Percentiles rank a stretch among this genome's conserved stretches.
These are phyloP conservation scores for Rhypophila decipiens DNA, from an alignment of 495 filamentous ascomycete species.

Conservation along the genomic window DNA sequence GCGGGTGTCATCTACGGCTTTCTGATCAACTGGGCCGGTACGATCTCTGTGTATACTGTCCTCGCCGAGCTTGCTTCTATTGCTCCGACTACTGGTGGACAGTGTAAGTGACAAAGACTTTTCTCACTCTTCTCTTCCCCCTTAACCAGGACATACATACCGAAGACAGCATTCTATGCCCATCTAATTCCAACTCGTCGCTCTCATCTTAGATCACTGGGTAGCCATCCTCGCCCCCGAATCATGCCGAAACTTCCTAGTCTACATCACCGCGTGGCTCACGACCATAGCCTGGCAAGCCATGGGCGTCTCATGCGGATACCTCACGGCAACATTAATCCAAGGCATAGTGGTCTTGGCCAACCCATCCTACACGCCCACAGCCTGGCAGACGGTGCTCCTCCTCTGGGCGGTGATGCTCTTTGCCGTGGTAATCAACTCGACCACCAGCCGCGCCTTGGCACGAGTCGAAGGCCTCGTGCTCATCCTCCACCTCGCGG, in stretches of 20 bases:
- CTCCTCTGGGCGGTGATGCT: conserved; percentile 31
- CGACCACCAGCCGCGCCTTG: conserved; percentile 25
- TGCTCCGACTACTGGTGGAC: conserved; percentile 24
- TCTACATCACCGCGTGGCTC: conserved; percentile 3
- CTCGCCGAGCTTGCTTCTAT: conserved; percentile 47
- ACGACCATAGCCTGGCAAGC: conserved; percentile 2
- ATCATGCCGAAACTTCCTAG: not conserved
- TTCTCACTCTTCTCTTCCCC: not conserved
- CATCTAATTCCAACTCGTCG: too few relatives aligned
- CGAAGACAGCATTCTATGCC: too few relatives aligned
- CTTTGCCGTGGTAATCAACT: conserved; percentile 37
- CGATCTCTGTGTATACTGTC: conserved; percentile 36
- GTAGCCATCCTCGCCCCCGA: conserved; percentile 1
- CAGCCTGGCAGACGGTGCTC: conserved; percentile 34
- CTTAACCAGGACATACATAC: too few relatives aligned
- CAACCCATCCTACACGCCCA: conserved; percentile 22
- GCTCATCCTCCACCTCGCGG: conserved; percentile 38
- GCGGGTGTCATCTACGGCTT: conserved; percentile 48
- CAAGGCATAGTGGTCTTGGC: conserved; percentile 40
- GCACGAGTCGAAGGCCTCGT: conserved; percentile 38
- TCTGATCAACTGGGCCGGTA: conserved; percentile 44
- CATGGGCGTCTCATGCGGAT: conserved; percentile 13
- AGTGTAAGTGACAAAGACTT: conserved; percentile 10
- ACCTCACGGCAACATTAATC: conserved; percentile 36
- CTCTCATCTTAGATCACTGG: conserved; percentile 4